Percentiles rank a stretch among this genome's conserved stretches.
Evolutionary conservation across 2,329 filamentous ascomycete genomes (phyloP).

Genomic region (Cytospora chrysosperma): DNA sequence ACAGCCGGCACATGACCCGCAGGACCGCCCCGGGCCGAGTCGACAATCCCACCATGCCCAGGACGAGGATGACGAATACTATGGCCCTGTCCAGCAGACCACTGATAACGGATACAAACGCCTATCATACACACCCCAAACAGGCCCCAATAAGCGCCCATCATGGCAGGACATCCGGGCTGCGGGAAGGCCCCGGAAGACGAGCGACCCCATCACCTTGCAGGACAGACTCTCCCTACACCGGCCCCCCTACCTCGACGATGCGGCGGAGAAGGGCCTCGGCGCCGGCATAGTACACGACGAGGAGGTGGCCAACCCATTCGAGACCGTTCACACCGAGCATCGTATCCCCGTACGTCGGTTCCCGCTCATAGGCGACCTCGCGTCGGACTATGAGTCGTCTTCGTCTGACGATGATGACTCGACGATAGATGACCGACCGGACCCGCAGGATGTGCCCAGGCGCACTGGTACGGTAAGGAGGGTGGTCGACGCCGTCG

Average conservation of each 20-base stretch:
- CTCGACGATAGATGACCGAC: background rate
- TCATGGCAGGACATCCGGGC: conserved; percentile 3
- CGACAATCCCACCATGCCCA: background rate
- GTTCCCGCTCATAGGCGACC: background rate
- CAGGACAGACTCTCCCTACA: conserved; percentile 2
- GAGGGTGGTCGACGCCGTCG: conserved; percentile 15
- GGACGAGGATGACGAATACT: background rate
- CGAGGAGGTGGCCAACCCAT: background rate
- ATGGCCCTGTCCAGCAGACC: conserved; percentile 2
- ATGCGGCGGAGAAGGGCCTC: background rate
- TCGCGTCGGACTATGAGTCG: background rate
- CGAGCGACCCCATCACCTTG: conserved; percentile 1
- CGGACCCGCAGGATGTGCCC: background rate
- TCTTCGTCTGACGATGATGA: conserved; percentile 6
- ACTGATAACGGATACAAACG: conserved; percentile 6
- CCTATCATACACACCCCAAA: background rate
- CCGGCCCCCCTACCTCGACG: background rate
- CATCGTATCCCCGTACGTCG: background rate
- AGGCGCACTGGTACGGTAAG: conserved; percentile 6
- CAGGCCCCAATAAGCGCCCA: background rate
- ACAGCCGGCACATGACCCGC: background rate
- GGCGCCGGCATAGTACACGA: background rate
- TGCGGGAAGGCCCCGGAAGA: background rate
- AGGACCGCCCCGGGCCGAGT: conserved; percentile 4
- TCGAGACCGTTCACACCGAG: background rate